Conservation (phyloP, 2,329 filamentous ascomycete species). For the Cercospora sp. region DNA sequence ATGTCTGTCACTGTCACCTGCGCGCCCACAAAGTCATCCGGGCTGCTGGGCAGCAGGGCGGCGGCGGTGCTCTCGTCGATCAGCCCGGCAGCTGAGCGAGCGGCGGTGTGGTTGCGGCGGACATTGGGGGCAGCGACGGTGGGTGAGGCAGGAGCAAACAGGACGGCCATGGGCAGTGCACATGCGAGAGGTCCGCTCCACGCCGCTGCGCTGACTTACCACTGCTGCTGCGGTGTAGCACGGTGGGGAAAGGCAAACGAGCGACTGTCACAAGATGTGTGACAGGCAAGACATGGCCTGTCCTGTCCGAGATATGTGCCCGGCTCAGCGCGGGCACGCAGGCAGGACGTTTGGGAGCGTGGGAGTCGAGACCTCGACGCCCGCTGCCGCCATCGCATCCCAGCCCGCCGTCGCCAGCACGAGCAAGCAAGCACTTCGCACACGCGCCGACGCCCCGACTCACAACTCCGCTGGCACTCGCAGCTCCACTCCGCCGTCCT, state of each 20-base stretch:
- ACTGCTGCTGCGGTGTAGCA: not conserved
- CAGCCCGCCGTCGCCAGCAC: not conserved
- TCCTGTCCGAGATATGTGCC: not conserved
- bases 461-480: not conserved
- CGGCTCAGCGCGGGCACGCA: not conserved
- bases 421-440: not conserved
- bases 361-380: not conserved
- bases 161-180: not conserved
- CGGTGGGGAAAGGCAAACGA: not conserved
- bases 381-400: not conserved
- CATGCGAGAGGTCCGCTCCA: not conserved
- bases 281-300: not conserved
- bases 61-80: not conserved
- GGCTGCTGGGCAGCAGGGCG: not conserved
- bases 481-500: not conserved
- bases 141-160: not conserved
- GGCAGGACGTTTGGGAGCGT: not conserved
- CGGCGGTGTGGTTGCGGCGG: not conserved
- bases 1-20: conserved; percentile 22
- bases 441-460: not conserved
- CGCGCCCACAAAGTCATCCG: not conserved
- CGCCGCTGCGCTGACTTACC: not conserved
- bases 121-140: not conserved
- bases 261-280: not conserved
- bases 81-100: not conserved